Evolutionary conservation across 2,329 filamentous ascomycete species (phyloP).

Genomic region (Chaetothyriales sp.): DNA sequence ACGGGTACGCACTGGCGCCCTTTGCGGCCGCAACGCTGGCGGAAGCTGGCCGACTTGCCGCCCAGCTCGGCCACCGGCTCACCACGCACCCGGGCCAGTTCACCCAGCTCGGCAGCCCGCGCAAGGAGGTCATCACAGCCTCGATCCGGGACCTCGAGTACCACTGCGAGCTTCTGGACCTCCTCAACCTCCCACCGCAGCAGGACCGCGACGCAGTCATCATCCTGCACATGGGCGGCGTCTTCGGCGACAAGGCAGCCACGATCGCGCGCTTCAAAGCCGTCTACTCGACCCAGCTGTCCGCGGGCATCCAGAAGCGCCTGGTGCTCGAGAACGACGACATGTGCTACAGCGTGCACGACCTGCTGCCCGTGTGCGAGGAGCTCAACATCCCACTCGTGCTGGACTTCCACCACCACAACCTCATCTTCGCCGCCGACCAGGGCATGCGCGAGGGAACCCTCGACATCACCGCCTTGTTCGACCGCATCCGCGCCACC

Average conservation of each 20-base stretch:
- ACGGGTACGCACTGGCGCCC: slow-evolving; percentile 70
- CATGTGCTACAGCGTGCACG: slow-evolving; percentile 81
- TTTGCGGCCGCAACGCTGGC: slow-evolving; percentile 68
- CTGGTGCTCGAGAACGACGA: slow-evolving; percentile 91
- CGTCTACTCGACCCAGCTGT: slow-evolving; percentile 50
- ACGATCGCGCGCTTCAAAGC: slow-evolving; percentile 63
- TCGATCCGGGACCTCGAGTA: slow-evolving; percentile 73
- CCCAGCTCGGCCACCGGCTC: slow-evolving; percentile 64
- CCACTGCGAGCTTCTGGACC: slow-evolving; percentile 67
- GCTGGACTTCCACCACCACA: slow-evolving; percentile 89
- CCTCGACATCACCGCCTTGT: slow-evolving; percentile 60
- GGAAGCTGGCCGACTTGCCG: slow-evolving; percentile 61
- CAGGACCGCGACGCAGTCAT: slow-evolving; percentile 75
- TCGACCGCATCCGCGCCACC: slow-evolving; percentile 61
- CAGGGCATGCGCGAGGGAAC: slow-evolving; percentile 64
- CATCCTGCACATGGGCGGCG: slow-evolving; percentile 85
- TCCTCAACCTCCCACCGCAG: slow-evolving; percentile 47
- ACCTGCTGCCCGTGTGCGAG: slow-evolving; percentile 76
- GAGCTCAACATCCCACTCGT: slow-evolving; percentile 88
- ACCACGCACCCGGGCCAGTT: slow-evolving; percentile 89
- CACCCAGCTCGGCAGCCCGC: slow-evolving; percentile 77
- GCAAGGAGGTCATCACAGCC: slow-evolving; percentile 58
- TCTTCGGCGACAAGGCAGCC: slow-evolving; percentile 71
- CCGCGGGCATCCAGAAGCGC: slow-evolving; percentile 57
- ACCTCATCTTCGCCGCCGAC: slow-evolving; percentile 85